Evolutionary conservation across 225 moss, liverwort and hornwort genomes (phyloP), one percentile per base, ranked within the genome.

Genomic region (Straminergon stramineum): DNA sequence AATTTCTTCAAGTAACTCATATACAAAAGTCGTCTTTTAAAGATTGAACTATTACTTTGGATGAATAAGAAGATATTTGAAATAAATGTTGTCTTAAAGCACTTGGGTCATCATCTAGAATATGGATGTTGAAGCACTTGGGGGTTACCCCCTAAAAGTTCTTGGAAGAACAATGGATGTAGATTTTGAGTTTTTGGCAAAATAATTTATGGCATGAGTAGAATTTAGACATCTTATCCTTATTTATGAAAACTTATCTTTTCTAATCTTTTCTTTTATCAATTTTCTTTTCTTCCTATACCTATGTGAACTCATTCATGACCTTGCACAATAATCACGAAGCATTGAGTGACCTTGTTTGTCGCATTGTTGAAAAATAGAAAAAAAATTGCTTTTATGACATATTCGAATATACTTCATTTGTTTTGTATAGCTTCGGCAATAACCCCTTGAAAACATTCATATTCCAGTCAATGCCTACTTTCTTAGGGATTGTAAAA

Each of bases 141-240:
- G 24, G 8, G 13, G 5, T 22, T 39, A 41, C 24, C 0, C 4
- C 23, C 39, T 70, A 24, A 7, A 2, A 39, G 3, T 39, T 14
- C 0, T 0, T 24, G 0, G 41, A 26, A 71, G 3, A 5, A 41
- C 15, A 3, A 3, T 0, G 1, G 3, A 9, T 43, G 15, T 27
- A 27, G 43, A 73, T 10, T 71, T 43, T 43, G 27, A 43, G 9
- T 26, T 41, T 69, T 26, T 3, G 4, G 2, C 10, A 45, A 73
- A 45, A 73, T 27, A 28, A 28, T 45, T 6, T 3, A 73, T 17
- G 9, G 6, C 73, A 28, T 43, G 3, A 27, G 3, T 27, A 43
- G 10, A 41, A 73, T 0, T 3, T 28, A 28, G 2, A 45, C 43
- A 16, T 43, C 0, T 0, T 43, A 16, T 73, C 28, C 28, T 27